A percentile compares a stretch with the other conserved stretches of the same genome.
Evolutionary conservation across 2,329 filamentous ascomycete species (phyloP).

Genomic region (Talaromyces sp.): DNA sequence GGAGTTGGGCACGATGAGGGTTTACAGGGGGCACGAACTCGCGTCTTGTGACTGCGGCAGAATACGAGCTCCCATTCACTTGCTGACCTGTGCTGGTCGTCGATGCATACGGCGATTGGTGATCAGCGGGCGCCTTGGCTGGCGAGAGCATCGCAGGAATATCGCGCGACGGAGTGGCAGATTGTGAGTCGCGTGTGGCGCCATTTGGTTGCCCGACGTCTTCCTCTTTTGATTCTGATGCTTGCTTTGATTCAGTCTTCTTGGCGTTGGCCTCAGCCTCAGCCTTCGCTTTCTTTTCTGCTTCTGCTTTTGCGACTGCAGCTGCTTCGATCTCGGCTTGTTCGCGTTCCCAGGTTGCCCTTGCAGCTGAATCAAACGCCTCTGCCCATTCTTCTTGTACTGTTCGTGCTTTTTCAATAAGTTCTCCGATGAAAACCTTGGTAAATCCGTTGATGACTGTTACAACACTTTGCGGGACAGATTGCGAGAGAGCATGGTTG

Average conservation of each 20-base stretch:
- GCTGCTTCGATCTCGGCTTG: slow-evolving; percentile 44
- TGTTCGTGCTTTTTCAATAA: slow-evolving; percentile 60
- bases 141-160: slow-evolving; percentile 12
- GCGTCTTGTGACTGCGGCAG: slow-evolving; percentile 6
- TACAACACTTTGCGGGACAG: slow-evolving; percentile 59
- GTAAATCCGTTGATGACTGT: slow-evolving; percentile 61
- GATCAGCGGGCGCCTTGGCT: slow-evolving; percentile 7
- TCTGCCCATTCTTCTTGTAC: slow-evolving; percentile 53
- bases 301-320: slow-evolving; percentile 25
- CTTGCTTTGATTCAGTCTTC: background rate
- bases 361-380: slow-evolving; percentile 48
- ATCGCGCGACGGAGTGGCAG: slow-evolving; percentile 3
- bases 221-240: slow-evolving; percentile 1
- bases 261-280: slow-evolving; percentile 1
- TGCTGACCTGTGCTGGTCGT: slow-evolving; percentile 22
- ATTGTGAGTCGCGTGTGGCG: slow-evolving; percentile 21
- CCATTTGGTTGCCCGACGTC: slow-evolving; percentile 11
- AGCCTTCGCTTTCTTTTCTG: slow-evolving; percentile 16
- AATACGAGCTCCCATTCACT: slow-evolving; percentile 15
- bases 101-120: slow-evolving; percentile 9
- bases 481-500: slow-evolving; percentile 64
- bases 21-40: slow-evolving; percentile 38
- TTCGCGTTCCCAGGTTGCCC: slow-evolving; percentile 52
- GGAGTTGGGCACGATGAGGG: slow-evolving; percentile 42
- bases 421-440: slow-evolving; percentile 62